Base-by-base conservation (phyloP, 2,329 filamentous ascomycete genomes). In the Nemania serpens region DNA sequence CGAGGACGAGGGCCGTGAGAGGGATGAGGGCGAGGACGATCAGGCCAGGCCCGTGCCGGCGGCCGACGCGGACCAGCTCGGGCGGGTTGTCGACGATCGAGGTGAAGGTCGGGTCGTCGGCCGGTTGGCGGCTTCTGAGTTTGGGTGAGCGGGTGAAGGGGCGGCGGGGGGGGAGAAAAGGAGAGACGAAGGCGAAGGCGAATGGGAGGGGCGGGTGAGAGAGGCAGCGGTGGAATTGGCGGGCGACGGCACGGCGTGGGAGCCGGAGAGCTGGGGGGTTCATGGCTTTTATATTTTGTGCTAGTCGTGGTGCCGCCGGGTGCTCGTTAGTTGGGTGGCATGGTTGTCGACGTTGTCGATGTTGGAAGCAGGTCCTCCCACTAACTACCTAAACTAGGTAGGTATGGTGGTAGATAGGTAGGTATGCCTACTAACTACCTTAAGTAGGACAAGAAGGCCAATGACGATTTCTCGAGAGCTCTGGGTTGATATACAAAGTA, bases 11-110 rank as follows among this genome's bases (percentile, higher is more conserved):
- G 11, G 95, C 92, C 1, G 93, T 97, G 62, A 97, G 77, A 50
- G 95, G 95, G 70, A 99, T 98, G 54, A 96, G 78, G 42, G 91
- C 91, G 11, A 97, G 84, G 62, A 97, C 81, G 37, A 95, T 86
- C 10, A 97, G 82, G 0, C 93, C 93, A 0, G 88, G 88, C 1
- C 91, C 91, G 79, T 83, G 85, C 39, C 77, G 85, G 41, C 77
- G 81, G 51, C 90, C 88, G 1, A 87, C 80, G 47, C 92, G 90
- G 39, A 98, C 89, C 36, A 97, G 85, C 67, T 86, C 84, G 0
- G 93, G 86, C 1, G 94, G 93, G 62, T 91, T 89, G 78, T 99
- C 94, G 66, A 97, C 85, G 66, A 97, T 88, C 7, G 93, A 97
- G 61, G 86, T 83, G 79, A 96, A 97, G 73, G 83, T 83, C 1